phyloP scores from a whole-genome alignment of 345 rosid genomes.

The Bruguiera parviflora region DNA sequence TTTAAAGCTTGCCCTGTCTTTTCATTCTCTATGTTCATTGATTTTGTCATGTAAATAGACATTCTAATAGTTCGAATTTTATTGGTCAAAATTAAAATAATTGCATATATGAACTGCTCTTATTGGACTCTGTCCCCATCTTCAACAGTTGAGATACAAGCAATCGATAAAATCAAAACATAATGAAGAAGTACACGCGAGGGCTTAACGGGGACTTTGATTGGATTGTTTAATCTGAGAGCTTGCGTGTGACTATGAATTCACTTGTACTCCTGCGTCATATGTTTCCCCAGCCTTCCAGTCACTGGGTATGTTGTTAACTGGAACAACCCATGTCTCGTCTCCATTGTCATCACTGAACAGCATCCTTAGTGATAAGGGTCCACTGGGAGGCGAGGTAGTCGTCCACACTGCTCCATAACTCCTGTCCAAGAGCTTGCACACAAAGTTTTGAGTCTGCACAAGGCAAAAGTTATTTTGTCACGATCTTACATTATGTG shows the following conservation, averaged over 20 bases:
- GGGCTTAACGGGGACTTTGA: not conserved
- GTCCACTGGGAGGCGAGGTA: slow-evolving; percentile 52
- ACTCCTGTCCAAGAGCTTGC: slow-evolving; percentile 55
- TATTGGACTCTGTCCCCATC: slow-evolving; percentile 1
- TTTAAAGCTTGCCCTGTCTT: not conserved
- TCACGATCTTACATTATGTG: not conserved
- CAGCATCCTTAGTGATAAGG: slow-evolving; percentile 57
- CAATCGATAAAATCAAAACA: not conserved
- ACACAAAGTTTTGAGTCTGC: slow-evolving; percentile 48
- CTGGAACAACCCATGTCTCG: slow-evolving; percentile 62
- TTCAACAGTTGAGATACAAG: not conserved
- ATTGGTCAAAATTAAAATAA: slow-evolving; percentile 12
- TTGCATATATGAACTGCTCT: slow-evolving; percentile 22
- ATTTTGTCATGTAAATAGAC: slow-evolving; percentile 14
- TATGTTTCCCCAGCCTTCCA: slow-evolving; percentile 66
- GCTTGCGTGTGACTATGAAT: slow-evolving; percentile 5
- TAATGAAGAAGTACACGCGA: not conserved
- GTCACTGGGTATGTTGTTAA: slow-evolving; percentile 48
- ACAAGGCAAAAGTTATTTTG: not conserved
- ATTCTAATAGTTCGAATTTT: slow-evolving; percentile 1
- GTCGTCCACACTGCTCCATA: slow-evolving; percentile 61
- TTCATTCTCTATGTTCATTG: not conserved
- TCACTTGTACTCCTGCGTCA: slow-evolving; percentile 58
- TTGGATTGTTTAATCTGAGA: not conserved
- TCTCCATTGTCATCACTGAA: slow-evolving; percentile 54